Base-by-base conservation (phyloP, 345 rosid species). In the Populus pruinosa region DNA sequence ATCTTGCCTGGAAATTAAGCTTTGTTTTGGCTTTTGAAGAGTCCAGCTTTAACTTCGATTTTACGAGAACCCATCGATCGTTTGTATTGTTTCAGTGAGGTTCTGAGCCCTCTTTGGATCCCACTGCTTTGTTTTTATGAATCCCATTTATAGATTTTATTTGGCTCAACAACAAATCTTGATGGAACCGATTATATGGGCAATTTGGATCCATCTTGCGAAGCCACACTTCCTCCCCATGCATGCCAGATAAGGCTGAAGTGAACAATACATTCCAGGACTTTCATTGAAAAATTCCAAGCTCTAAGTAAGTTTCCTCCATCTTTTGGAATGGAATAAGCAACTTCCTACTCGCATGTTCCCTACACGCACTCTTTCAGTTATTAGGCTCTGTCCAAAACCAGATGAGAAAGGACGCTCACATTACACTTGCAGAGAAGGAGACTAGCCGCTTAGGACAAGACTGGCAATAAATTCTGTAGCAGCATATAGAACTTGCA, bases 311-410 rank as follows among this genome's bases (percentile, higher is more conserved):
- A 11, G 14, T 39, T 41, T 38, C 47, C 31, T 66, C 33, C 18
- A 10, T 47, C 4, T 59, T 67, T 77, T 77, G 74, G 77, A 73
- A 31, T 62, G 65, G 59, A 27, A 55, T 68, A 38, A 33, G 80
- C 77, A 72, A 68, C 49, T 81, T 81, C 71, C 49, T 33, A 6
- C 6, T 31, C 65, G 31, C 70, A 39, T 18, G 23, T 75, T 31
- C 25, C 62, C 44, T 31, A 6, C 59, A 43, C 47, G 38, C 31
- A 3, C 10, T 67, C 29, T 12, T 44, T 4, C 33, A 16, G 33
- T 33, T 69, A 3, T 41, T 16, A 23, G 39, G 17, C 44, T 14
- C 59, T 31, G 25, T 8, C 75, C 62, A 31, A 31, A 23, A 41
- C 35, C 44, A 13, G 69, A 29, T 3, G 64, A 47, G 25, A n/a